Base-by-base conservation (phyloP, 352 stramenopile species). In the Phytophthora multivora region DNA sequence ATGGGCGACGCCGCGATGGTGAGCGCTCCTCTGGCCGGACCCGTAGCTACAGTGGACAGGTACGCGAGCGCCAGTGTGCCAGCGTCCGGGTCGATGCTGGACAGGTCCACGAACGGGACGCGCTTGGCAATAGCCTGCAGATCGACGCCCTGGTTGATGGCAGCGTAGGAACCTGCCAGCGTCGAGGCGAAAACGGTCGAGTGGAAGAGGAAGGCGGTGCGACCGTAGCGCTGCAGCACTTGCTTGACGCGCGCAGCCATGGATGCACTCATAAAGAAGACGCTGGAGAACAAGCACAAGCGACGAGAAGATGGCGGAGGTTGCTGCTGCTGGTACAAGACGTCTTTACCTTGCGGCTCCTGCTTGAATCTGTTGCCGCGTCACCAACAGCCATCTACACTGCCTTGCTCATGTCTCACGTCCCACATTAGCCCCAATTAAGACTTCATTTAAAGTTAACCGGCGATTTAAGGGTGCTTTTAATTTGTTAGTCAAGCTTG, bases 141-240 rank as follows among this genome's bases (percentile, higher is more conserved):
- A 43, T 95, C 74, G 15, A 91, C 51, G 52, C 86, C 86, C 51
- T 83, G 66, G 42, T 78, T 70, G 54, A 95, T 90, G 30, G 81
- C 81, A 4, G 67, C 69, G 53, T 91, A 95, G 18, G 80, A 86
- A 40, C 83, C 91, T 1, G 82, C 85, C 63, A 99, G 97, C 63
- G 98, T 98, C 15, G 96, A 90, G 6, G 88, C 91, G 79, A 99
- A 99, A 39, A 96, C 64, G 60, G 93, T 96, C 18, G 95, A 87
- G 51, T 98, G 69, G 48, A 97, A 90, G 83, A 98, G 90, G 36
- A 98, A 71, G 26, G 90, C 72, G 51, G 98, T 86, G 73, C 98
- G 98, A 11, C 97, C 87, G 80, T 99, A 98, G 63, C 97, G 93
- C 67, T 96, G 80, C 19, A 91, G 73, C 59, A 96, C 86, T 56